These are phyloP conservation scores for Pythium biforme DNA, from an alignment of 352 stramenopile genomes.

Conservation along the genomic window DNA sequence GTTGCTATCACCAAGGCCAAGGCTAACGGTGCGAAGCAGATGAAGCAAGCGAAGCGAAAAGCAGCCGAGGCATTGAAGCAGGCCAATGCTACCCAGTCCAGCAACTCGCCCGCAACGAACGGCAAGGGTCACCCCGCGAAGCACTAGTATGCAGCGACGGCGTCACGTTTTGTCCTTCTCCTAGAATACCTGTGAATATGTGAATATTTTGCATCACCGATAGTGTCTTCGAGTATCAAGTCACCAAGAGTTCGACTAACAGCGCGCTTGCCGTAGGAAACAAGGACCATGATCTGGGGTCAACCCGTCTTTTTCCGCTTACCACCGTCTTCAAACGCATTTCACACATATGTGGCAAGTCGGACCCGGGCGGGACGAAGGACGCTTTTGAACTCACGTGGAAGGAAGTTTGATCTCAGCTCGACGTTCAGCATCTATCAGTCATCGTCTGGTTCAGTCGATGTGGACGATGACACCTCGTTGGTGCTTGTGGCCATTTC, in stretches of 20 bases:
- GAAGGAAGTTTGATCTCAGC: too few relatives aligned
- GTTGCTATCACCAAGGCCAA: neutral
- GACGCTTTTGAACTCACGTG: too few relatives aligned
- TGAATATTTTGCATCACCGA: constrained; percentile 9
- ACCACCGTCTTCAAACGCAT: too few relatives aligned
- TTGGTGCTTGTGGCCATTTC: too few relatives aligned
- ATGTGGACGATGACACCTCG: too few relatives aligned
- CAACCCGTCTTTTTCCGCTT: too few relatives aligned
- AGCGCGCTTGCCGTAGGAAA: too few relatives aligned
- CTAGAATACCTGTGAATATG: constrained; percentile 16
- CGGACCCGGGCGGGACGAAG: too few relatives aligned
- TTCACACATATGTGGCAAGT: too few relatives aligned
- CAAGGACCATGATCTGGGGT: too few relatives aligned
- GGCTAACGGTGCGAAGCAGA: constrained; percentile 5
- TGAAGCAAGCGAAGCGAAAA: constrained; percentile 8
- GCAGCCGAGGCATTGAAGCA: constrained; percentile 4
- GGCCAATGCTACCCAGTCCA: neutral
- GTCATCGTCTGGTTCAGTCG: too few relatives aligned
- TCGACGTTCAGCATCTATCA: too few relatives aligned
- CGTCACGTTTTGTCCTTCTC: neutral
- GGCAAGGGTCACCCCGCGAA: constrained; percentile 8
- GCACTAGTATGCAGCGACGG: neutral
- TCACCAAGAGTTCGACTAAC: neutral
- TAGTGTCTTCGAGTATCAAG: neutral
- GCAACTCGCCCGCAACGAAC: constrained; percentile 6